phyloP scores from a whole-genome alignment of 2,329 filamentous ascomycete species.

The Fusarium pseudonygamai region DNA sequence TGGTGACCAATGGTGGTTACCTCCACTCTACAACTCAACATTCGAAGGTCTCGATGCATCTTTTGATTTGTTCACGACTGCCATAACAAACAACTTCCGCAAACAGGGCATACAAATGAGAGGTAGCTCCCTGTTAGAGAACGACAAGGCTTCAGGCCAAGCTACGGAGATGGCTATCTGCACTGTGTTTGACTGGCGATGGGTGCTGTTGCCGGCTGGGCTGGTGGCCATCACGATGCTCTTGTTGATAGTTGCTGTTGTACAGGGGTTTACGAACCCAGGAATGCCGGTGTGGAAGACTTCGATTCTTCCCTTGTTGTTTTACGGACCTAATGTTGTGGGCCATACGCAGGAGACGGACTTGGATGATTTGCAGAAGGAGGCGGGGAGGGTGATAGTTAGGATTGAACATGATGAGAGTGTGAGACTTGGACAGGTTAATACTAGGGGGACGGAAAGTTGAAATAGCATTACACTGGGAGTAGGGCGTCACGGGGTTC shows the following conservation, averaged over 20 bases:
- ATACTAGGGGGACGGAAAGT: background rate
- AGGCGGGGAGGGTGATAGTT: background rate
- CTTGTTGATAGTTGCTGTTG: background rate
- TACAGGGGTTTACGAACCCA: background rate
- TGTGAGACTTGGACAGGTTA: background rate
- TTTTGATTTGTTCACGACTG: background rate
- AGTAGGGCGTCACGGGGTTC: rapidly evolving
- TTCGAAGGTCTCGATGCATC: background rate
- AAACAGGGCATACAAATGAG: background rate
- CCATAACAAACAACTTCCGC: constrained; percentile 4
- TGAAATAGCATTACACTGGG: background rate
- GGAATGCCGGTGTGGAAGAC: constrained; percentile 2
- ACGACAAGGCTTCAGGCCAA: background rate
- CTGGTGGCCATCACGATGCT: background rate
- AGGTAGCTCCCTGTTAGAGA: rapidly evolving
- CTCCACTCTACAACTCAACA: background rate
- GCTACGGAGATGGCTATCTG: constrained; percentile 1
- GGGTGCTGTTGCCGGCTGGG: background rate
- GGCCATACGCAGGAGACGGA: background rate
- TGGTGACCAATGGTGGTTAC: background rate
- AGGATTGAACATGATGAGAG: background rate
- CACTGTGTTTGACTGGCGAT: constrained; percentile 6
- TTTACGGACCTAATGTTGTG: background rate
- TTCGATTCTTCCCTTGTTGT: background rate
- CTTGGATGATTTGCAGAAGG: background rate